Conservation (phyloP, 805 yeast genomes). For the Metahyphopichia silvanorum region DNA sequence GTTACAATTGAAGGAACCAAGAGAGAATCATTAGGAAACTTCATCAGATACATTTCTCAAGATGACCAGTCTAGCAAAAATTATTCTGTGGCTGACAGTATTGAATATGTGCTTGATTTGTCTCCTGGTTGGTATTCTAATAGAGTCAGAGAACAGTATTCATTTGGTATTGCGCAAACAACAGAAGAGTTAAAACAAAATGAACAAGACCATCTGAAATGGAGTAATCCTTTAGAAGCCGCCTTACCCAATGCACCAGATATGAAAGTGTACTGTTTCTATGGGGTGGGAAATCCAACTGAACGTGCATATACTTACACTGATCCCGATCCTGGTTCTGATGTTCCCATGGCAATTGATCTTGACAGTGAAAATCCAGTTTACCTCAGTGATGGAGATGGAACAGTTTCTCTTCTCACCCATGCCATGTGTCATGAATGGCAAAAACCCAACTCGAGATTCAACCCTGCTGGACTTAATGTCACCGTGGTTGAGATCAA, state of each 20-base stretch:
- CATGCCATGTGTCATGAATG: constrained; percentile 92
- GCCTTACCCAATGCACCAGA: constrained; percentile 92
- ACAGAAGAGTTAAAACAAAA: constrained; percentile 58
- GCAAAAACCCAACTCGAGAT: constrained; percentile 62
- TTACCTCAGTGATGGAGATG: constrained; percentile 88
- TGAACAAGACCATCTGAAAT: constrained; percentile 69
- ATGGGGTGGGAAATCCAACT: constrained; percentile 96
- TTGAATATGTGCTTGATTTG: constrained; percentile 59
- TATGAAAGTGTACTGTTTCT: constrained; percentile 82
- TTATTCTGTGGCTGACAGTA: constrained; percentile 63
- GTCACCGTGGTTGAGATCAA: constrained; percentile 86
- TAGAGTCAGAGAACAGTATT: constrained; percentile 67
- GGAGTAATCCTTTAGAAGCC: constrained; percentile 95
- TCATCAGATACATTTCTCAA: constrained; percentile 57
- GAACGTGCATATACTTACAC: constrained; percentile 89
- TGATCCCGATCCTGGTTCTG: constrained; percentile 52
- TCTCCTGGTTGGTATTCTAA: constrained; percentile 76
- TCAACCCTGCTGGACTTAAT: constrained; percentile 71
- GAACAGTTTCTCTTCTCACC: constrained; percentile 84
- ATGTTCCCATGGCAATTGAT: constrained; percentile 69
- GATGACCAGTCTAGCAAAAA: constrained; percentile 34
- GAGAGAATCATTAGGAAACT: constrained; percentile 61
- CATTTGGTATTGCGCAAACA: constrained; percentile 70
- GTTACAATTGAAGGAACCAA: constrained; percentile 20
- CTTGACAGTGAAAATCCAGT: constrained; percentile 63